Evolutionary conservation across 495 filamentous ascomycete genomes (phyloP), one percentile per base, ranked within the genome.

Genomic region (Penicillium turbatum): DNA sequence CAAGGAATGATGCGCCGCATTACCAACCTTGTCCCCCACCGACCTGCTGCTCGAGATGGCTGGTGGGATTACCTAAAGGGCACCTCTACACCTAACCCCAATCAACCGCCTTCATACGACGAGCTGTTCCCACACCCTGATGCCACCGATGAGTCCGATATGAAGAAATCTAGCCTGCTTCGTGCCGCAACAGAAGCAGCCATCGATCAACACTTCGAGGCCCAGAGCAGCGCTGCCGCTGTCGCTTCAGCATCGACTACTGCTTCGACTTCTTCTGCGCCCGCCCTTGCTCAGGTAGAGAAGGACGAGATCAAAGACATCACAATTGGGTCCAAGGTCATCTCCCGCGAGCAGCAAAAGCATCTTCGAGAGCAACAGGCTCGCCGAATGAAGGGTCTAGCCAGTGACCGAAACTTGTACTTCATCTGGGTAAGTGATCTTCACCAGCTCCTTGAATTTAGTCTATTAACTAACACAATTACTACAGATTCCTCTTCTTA

Each of bases 361-460:
- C 82, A 86, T 56, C 75, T 90, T 31, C 70, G 84, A 44, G 77
- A 83, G 41, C 86, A 85, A 42, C 87, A 91, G 65, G 85, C 85
- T 30, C 77, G 79, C 54, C 87, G 86, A 60, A 81, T 90, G 65
- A 91, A 90, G 77, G 80, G 78, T 54, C 72, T 90, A 35, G 81
- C 79, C 37, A 84, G 79, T 55, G 89, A 95, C 65, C 78, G 85
- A 59, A 90, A 90, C 65, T 75, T 95, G 37, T 92, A 87, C 71
- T 87, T 91, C 66, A 76, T 95, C 64, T 95, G 89, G 89, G 89
- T 91, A 81, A 74, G 77, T 59, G 10, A 36, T 64, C 13, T 26
- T 37, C 35, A 43, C 15, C 37, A 32, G 16, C 13, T 29, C 12
- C 35, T 36, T 26, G 2, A 3, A 17, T 51, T 21, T 39, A 5